Evolutionary conservation across 345 rosid genomes (phyloP).

Genomic region (Lagerstroemia speciosa): DNA sequence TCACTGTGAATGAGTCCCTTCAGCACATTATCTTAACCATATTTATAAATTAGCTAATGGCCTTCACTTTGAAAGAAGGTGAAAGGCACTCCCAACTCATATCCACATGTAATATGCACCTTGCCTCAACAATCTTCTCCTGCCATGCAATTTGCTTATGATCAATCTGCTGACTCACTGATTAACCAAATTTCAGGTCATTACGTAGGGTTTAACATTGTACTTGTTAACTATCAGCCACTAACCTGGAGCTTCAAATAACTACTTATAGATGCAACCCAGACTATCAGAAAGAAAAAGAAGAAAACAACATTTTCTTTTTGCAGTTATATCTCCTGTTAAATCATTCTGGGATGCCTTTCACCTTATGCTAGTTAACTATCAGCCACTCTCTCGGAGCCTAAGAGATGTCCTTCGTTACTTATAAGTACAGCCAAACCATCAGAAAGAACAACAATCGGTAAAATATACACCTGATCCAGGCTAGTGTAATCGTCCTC

Average conservation of each 20-base stretch:
- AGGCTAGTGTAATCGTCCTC: constrained; percentile 50
- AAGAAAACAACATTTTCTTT: too few relatives aligned
- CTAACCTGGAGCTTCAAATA: neutral
- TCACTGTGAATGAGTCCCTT: neutral
- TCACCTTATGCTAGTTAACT: neutral
- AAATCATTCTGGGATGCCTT: too few relatives aligned
- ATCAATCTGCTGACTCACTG: neutral
- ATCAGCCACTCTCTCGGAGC: neutral
- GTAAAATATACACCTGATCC: constrained; percentile 39
- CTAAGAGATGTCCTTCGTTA: neutral
- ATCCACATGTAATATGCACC: neutral
- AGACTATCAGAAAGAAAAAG: too few relatives aligned
- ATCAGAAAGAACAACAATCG: neutral
- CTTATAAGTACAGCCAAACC: neutral
- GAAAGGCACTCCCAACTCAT: neutral
- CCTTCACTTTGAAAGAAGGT: neutral
- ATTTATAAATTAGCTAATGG: neutral
- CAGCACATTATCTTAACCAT: neutral
- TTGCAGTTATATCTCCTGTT: too few relatives aligned
- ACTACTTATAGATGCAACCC: too few relatives aligned
- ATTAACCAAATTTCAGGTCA: neutral
- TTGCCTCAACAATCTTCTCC: neutral
- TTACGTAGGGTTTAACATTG: neutral
- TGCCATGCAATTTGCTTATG: neutral
- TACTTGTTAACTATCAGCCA: neutral